Evolutionary conservation across 805 yeast genomes (phyloP).

Genomic region (Candida sakaeoensis): DNA sequence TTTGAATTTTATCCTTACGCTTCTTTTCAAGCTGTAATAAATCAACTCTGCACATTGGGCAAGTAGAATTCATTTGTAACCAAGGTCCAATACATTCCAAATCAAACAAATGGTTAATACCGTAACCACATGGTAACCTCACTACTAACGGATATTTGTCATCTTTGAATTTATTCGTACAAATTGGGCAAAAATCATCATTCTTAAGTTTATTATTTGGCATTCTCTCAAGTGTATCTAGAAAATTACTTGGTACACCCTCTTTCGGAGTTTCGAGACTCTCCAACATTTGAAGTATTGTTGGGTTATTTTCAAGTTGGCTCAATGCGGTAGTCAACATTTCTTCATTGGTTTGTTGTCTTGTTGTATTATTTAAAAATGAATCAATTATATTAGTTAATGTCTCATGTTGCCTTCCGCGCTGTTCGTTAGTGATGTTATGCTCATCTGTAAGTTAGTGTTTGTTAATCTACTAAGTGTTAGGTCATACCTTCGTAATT

Average conservation of each 20-base stretch:
- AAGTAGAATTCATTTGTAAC: conserved; percentile 69
- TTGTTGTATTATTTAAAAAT: conserved; percentile 20
- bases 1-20: conserved; percentile 28
- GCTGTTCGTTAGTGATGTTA: conserved; percentile 18
- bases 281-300: conserved; percentile 14
- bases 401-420: conserved; percentile 28
- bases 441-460: conserved; percentile 34
- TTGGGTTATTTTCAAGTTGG: conserved; percentile 25
- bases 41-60: conserved; percentile 84
- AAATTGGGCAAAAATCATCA: conserved; percentile 75
- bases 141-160: conserved; percentile 82
- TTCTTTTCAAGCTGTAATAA: conserved; percentile 41
- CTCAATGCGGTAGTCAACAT: conserved; percentile 30
- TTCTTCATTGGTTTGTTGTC: conserved; percentile 9
- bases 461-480: neutral
- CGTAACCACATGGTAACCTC: conserved; percentile 55
- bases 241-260: conserved; percentile 66
- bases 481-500: conserved; percentile 40
- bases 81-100: conserved; percentile 89
- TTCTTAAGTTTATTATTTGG: conserved; percentile 29
- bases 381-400: conserved; percentile 31
- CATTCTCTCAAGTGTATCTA: conserved; percentile 77
- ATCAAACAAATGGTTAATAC: conserved; percentile 66
- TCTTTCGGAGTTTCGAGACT: conserved; percentile 13
- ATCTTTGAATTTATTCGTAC: conserved; percentile 66